Evolutionary conservation across 441 rosid genomes (phyloP).

Genomic region (Capsella rubella): DNA sequence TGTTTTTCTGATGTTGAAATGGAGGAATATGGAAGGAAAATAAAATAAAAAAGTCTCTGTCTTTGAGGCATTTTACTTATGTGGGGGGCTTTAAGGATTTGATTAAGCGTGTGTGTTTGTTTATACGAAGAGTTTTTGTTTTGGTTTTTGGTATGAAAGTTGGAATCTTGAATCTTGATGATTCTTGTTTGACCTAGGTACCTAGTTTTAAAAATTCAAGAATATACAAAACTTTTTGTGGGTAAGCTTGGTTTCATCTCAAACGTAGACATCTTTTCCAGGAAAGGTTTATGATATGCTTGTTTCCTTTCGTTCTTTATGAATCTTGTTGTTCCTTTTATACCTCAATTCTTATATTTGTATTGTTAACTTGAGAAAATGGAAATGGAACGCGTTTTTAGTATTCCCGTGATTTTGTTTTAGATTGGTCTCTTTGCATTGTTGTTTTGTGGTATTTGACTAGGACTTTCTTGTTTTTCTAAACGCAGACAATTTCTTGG

Average conservation of each 20-base stretch:
- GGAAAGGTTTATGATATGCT: slow-evolving; percentile 9
- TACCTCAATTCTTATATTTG: neutral
- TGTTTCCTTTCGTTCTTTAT: slow-evolving; percentile 15
- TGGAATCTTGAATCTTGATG: slow-evolving; percentile 35
- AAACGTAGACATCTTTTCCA: slow-evolving; percentile 6
- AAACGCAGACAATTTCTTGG: slow-evolving; percentile 83
- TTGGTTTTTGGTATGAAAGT: neutral
- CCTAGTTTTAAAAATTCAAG: neutral
- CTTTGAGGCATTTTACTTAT: slow-evolving; percentile 4
- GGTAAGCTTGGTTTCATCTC: slow-evolving; percentile 23
- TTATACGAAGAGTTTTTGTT: slow-evolving; percentile 13
- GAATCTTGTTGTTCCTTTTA: slow-evolving; percentile 9
- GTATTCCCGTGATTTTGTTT: slow-evolving; percentile 15
- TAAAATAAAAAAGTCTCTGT: neutral
- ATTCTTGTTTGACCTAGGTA: slow-evolving; percentile 24
- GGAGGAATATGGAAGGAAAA: neutral
- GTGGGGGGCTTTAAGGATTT: neutral
- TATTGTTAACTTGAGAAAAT: slow-evolving; percentile 20
- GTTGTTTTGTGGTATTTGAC: neutral
- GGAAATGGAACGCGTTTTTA: slow-evolving; percentile 46
- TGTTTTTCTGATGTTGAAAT: slow-evolving; percentile 5
- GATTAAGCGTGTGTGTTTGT: slow-evolving; percentile 28
- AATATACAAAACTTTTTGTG: slow-evolving; percentile 25
- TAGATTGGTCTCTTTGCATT: neutral
- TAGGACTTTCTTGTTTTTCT: neutral